Base-by-base conservation (phyloP, 352 stramenopile genomes). In the Pythium vanterpoolii region DNA sequence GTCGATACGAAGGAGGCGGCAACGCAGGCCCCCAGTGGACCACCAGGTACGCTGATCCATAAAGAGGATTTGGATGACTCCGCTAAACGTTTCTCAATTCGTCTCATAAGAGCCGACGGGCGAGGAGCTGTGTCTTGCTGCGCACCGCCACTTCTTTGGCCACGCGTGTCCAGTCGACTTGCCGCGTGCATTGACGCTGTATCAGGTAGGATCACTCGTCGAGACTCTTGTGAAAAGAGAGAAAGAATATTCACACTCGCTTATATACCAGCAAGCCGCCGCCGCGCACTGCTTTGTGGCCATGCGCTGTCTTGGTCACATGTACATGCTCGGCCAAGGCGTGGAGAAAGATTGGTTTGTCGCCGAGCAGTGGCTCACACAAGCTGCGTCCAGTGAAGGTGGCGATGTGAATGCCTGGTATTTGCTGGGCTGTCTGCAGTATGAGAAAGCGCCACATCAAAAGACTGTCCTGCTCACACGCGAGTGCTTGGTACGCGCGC, bases 101-200 rank as follows among this genome's bases (percentile, higher is more conserved):
- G 18, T 8, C 13, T 38, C 11, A 11, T 33, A 24, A 66, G 47
- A 46, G 43, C 55, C 50, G 4, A 61, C 55, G 13, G 40, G 31
- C 2, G 69, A 76, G 33, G 60, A 68, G 27, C 57, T 89, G 10
- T 90, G 72, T 44, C 55, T 89, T n/a, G 66, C 83, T 59, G 83
- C 70, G 1, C 81, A 93, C 47, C 69, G 82, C 33, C 60, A 75
- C 18, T 90, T 79, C 62, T 90, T 89, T 34, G 80, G 83, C 9
- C 77, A 93, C 39, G 69, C 74, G 3, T 64, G 69, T 16, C 34
- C 57, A 23, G 66, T 73, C 19, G 63, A 86, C 54, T 45, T 73
- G 13, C 19, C 38, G 8, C 79, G 70, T 68, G 81, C 83, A 21
- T 47, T 81, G 4, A 47, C 71, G 6, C 60, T 90, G 11, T 91